Percentiles rank a stretch among this genome's conserved stretches.
These are phyloP conservation scores for Cyclospora cayetanensis DNA, from an alignment of 169 alveolate species.

Conservation along the genomic window DNA sequence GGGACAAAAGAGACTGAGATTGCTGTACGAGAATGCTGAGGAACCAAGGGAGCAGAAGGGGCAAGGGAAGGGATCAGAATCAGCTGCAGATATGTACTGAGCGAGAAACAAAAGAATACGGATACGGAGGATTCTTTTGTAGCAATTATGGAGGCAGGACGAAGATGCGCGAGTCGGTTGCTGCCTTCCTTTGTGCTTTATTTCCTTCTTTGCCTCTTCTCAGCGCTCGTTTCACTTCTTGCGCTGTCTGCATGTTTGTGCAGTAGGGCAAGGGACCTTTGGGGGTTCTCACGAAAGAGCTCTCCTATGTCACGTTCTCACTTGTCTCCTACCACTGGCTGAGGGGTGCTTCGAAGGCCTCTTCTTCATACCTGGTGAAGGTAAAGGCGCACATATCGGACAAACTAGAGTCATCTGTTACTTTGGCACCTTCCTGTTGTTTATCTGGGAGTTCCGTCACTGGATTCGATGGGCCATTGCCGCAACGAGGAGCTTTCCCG, in stretches of 20 bases:
- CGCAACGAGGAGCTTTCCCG: neutral
- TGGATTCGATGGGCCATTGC: neutral
- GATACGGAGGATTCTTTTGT: no score
- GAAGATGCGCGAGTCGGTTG: no score
- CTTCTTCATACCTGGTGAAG: neutral
- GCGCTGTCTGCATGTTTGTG: neutral
- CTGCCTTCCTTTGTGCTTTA: no score
- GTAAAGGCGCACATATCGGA: neutral
- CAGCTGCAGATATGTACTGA: neutral
- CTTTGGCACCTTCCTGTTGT: neutral
- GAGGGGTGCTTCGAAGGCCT: neutral
- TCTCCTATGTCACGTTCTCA: neutral
- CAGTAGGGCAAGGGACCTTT: slow-evolving; percentile 3
- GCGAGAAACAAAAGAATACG: neutral
- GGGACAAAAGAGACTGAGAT: neutral
- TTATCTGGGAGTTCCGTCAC: neutral
- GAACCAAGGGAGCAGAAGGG: neutral
- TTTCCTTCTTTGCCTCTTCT: neutral
- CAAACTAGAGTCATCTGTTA: no score
- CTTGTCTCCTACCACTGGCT: slow-evolving; percentile 34
- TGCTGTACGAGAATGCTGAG: neutral
- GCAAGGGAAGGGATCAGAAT: neutral
- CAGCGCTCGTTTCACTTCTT: neutral
- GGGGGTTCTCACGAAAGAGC: no score
- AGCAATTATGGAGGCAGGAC: no score